Conservation (phyloP, 805 yeast species). For the Dipodascopsis uninucleata region DNA sequence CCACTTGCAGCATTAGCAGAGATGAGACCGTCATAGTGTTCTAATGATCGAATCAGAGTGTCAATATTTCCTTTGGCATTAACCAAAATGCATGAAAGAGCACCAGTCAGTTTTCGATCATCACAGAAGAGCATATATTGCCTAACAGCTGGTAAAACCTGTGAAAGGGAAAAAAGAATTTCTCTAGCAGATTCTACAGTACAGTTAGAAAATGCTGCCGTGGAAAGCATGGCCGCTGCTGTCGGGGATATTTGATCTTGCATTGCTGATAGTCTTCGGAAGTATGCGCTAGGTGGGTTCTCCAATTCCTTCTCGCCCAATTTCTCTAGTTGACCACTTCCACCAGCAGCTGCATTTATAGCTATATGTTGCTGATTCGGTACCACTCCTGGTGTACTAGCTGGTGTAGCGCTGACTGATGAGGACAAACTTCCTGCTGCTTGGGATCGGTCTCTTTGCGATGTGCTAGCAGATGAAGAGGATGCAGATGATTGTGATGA, state of each 20-base stretch:
- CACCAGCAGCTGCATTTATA: slow-evolving; percentile 1
- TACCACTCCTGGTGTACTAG: slow-evolving; percentile 4
- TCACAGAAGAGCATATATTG: slow-evolving; percentile 28
- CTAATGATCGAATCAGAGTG: slow-evolving; percentile 25
- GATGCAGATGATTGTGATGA: neutral
- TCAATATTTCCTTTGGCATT: slow-evolving; percentile 25
- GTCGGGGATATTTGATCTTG: slow-evolving; percentile 18
- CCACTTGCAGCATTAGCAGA: slow-evolving; percentile 28
- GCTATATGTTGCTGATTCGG: neutral
- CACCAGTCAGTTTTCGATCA: slow-evolving; percentile 21
- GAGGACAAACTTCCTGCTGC: neutral
- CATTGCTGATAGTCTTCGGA: slow-evolving; percentile 29
- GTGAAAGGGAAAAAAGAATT: slow-evolving; percentile 28
- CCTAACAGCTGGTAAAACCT: slow-evolving; percentile 27
- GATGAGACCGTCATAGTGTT: slow-evolving; percentile 28
- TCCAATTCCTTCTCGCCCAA: slow-evolving; percentile 10
- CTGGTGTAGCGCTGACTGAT: neutral
- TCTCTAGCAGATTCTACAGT: slow-evolving; percentile 30
- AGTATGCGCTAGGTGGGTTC: slow-evolving; percentile 28
- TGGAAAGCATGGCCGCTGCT: slow-evolving; percentile 7
- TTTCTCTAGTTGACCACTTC: neutral
- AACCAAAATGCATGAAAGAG: slow-evolving; percentile 20
- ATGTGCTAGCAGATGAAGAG: neutral
- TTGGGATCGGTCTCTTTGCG: slow-evolving; percentile 3
- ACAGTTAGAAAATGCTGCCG: slow-evolving; percentile 15